Conservation (phyloP, 176 grass and related monocot species). For the Carex kokanica region DNA sequence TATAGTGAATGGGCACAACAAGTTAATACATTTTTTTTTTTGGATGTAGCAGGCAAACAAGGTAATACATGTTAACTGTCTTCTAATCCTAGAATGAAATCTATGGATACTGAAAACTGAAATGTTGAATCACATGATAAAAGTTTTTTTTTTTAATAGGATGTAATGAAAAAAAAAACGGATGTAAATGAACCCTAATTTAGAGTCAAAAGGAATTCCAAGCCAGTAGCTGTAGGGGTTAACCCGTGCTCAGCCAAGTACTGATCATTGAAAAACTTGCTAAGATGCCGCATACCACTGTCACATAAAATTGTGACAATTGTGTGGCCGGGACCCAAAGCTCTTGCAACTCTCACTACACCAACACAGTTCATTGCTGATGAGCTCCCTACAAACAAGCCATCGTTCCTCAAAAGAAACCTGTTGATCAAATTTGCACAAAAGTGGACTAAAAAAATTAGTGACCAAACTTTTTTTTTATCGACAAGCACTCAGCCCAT, state of each 20-base stretch:
- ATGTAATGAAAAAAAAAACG: background rate
- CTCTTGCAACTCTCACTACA: conserved; percentile 62
- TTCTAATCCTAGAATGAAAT: background rate
- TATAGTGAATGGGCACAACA: background rate
- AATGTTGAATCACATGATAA: background rate
- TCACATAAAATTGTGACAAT: conserved; percentile 90
- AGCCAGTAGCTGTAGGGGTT: conserved; percentile 44
- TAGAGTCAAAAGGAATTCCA: conserved; percentile 55
- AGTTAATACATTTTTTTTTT: too few species aligned
- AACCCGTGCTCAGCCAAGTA: conserved; percentile 79
- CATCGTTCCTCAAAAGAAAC: conserved; percentile 87
- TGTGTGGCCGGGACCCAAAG: conserved; percentile 89
- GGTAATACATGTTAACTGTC: background rate
- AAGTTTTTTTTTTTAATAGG: background rate
- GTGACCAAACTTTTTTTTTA: background rate
- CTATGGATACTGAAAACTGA: background rate
- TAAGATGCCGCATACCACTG: conserved; percentile 91
- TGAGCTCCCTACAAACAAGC: conserved; percentile 87
- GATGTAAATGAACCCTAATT: background rate
- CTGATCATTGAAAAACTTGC: conserved; percentile 85
- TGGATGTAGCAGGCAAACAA: too few species aligned
- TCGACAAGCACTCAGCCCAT: background rate
- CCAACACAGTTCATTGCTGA: conserved; percentile 98
- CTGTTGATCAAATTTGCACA: conserved; percentile 24
- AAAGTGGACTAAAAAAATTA: background rate